phyloP scores from a whole-genome alignment of 805 yeast genomes.

The Phaffomyces antillensis region DNA sequence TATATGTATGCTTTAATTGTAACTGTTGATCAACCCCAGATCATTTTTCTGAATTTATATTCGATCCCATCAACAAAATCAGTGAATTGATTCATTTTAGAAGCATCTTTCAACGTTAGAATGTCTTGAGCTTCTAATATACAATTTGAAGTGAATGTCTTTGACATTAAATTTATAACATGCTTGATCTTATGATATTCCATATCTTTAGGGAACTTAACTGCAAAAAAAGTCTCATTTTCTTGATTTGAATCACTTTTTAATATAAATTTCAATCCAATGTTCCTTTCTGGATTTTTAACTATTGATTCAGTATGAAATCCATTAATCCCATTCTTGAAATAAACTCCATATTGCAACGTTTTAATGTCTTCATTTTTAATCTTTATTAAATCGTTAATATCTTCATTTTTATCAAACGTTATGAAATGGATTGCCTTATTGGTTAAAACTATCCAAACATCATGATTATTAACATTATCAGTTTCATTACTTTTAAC shows the following conservation, averaged over 20 bases:
- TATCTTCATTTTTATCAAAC: slow-evolving; percentile 15
- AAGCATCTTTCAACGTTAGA: slow-evolving; percentile 30
- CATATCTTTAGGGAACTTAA: slow-evolving; percentile 21
- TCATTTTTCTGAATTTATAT: slow-evolving; percentile 29
- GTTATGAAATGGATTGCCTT: slow-evolving; percentile 16
- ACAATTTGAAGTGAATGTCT: slow-evolving; percentile 17
- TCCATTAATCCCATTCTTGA: slow-evolving; percentile 8
- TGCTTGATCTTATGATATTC: slow-evolving; percentile 19
- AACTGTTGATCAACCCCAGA: slow-evolving; percentile 27
- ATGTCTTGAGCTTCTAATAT: slow-evolving; percentile 26
- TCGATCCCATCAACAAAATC: slow-evolving; percentile 29
- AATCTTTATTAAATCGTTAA: slow-evolving; percentile 12
- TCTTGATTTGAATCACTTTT: neutral
- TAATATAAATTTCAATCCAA: slow-evolving; percentile 24
- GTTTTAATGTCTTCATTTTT: slow-evolving; percentile 14
- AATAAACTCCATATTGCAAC: slow-evolving; percentile 27
- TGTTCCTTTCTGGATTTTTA: slow-evolving; percentile 25
- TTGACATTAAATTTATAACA: slow-evolving; percentile 18
- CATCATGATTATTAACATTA: slow-evolving; percentile 1
- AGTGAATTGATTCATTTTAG: slow-evolving; percentile 17
- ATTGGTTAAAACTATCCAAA: slow-evolving; percentile 19
- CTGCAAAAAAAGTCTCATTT: slow-evolving; percentile 7
- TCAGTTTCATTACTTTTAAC: neutral
- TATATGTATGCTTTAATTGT: too few species aligned
- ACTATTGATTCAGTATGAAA: slow-evolving; percentile 13